Evolutionary conservation across 306 rosid species (phyloP).

Genomic region (Ceratonia siliqua): DNA sequence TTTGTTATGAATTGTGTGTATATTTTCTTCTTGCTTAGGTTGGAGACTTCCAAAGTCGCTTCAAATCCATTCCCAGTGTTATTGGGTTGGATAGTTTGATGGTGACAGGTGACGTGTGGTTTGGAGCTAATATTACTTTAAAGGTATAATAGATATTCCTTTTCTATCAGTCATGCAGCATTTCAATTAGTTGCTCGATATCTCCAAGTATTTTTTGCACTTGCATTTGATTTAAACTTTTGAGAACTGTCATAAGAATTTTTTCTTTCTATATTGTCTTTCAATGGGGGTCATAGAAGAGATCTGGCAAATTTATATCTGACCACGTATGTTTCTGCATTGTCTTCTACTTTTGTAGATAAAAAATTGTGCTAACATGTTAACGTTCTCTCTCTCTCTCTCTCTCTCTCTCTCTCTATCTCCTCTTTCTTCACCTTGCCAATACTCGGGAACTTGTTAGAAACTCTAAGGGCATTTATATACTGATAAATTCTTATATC

Average conservation of each 20-base stretch:
- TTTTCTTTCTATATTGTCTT: neutral
- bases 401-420: too few species aligned
- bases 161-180: slow-evolving; percentile 3
- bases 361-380: neutral
- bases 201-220: neutral
- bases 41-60: slow-evolving; percentile 61
- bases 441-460: too few species aligned
- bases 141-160: slow-evolving; percentile 54
- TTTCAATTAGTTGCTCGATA: neutral
- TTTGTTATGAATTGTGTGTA: slow-evolving; percentile 9
- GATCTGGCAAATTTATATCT: neutral
- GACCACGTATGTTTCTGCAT: neutral
- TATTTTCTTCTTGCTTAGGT: slow-evolving; percentile 50
- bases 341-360: neutral
- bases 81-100: slow-evolving; percentile 64
- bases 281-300: neutral
- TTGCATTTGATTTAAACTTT: neutral
- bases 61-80: slow-evolving; percentile 67
- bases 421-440: neutral
- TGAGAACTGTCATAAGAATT: slow-evolving; percentile 24
- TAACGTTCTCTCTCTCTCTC: neutral
- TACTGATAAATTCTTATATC: neutral
- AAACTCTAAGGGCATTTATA: neutral
- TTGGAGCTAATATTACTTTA: slow-evolving; percentile 61
- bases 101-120: slow-evolving; percentile 80